phyloP scores from a whole-genome alignment of 345 rosid genomes.

The Salix dunnii region DNA sequence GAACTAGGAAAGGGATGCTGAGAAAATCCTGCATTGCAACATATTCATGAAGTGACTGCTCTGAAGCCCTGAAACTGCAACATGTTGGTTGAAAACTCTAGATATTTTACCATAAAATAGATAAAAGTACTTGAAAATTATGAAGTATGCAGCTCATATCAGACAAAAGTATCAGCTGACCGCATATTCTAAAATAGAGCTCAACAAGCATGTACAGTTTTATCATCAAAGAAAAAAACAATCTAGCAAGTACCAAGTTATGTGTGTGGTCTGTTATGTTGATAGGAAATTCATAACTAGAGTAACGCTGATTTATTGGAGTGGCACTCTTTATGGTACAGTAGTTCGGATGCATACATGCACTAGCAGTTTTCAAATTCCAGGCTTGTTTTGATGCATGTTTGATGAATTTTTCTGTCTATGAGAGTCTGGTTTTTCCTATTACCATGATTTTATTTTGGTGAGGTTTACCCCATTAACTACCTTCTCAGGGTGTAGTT shows the following conservation, averaged over 20 bases:
- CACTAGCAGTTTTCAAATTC: not conserved
- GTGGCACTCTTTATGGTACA: not conserved
- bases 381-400: not conserved
- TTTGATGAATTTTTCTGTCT: not conserved
- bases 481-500: constrained; percentile 72
- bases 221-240: not conserved
- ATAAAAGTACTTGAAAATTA: not conserved
- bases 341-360: not conserved
- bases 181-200: not conserved
- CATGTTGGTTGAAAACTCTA: not conserved
- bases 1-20: not conserved
- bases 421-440: not conserved
- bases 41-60: not conserved
- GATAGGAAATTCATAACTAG: not conserved
- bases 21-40: not conserved
- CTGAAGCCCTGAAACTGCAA: not conserved
- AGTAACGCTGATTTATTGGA: not conserved
- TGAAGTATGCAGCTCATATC: not conserved
- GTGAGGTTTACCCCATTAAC: not conserved
- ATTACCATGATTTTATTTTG: constrained; percentile 3
- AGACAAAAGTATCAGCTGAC: not conserved
- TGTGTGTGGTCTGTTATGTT: not conserved
- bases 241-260: not conserved
- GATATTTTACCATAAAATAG: not conserved
- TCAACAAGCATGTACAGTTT: not conserved